These are phyloP conservation scores for Saccharomycopsis hybrid DNA, from an alignment of 1,139 yeast genomes.

Conservation along the genomic window DNA sequence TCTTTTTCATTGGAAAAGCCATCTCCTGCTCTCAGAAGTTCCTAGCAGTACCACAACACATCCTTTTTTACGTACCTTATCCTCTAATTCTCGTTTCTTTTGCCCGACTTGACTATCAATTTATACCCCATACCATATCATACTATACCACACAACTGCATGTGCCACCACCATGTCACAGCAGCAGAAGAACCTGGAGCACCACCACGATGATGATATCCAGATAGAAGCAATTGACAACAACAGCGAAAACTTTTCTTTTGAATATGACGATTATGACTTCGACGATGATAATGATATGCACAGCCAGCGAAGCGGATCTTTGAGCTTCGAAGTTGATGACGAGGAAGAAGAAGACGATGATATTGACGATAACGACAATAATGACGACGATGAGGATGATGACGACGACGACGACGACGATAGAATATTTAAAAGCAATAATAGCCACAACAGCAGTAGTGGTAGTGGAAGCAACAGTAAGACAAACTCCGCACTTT, in stretches of 20 bases:
- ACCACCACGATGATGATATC: not conserved
- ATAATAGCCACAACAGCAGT: not conserved
- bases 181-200: not conserved
- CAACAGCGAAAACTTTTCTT: not conserved
- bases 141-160: too few species aligned
- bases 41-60: too few species aligned
- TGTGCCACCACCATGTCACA: too few species aligned
- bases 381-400: slow-evolving; percentile 17
- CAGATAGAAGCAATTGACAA: not conserved
- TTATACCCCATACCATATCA: too few species aligned
- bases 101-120: too few species aligned
- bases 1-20: too few species aligned
- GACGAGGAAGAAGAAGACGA: slow-evolving; percentile 23
- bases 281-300: slow-evolving; percentile 25
- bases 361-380: slow-evolving; percentile 16
- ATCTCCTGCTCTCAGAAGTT: too few species aligned
- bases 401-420: slow-evolving; percentile 23
- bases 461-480: too few species aligned
- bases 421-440: slow-evolving; percentile 11
- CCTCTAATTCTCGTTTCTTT: too few species aligned
- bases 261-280: slow-evolving; percentile 20
- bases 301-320: not conserved
- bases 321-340: slow-evolving; percentile 1
- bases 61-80: too few species aligned
- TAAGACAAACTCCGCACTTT: not conserved